Base-by-base conservation (phyloP, 176 grass and related monocot species). In the Oryza officinalis region DNA sequence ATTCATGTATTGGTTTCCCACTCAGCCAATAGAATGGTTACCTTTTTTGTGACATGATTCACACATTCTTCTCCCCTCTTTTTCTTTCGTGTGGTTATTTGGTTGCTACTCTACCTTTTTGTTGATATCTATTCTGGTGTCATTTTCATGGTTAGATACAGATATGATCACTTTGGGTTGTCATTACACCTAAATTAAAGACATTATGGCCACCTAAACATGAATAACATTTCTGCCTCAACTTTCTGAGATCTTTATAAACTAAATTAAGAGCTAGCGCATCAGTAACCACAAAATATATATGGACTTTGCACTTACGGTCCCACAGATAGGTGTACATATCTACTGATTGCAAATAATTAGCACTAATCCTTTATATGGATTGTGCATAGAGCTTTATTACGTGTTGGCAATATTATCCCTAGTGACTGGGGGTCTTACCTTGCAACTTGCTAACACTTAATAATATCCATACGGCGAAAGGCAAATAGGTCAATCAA, bases 1-100 rank as follows among this genome's bases (percentile, higher is more conserved):
- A 66, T 90, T 78, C 67, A 82, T 40, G 69, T 82, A 82, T 32
- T 86, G 83, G 59, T 90, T 79, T 82, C 73, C 88, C 79, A 90
- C 88, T 90, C 26, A 61, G 27, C 45, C 83, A 90, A 78, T 74
- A 68, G 38, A 45, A 65, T 82, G 38, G 60, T 23, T 27, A 61
- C 73, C 61, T 41, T 85, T 83, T 52, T 8, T 73, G 27, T 78
- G 78, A 81, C 79, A 87, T 81, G 78, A 76, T 81, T 81, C 47
- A 87, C 35, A 81, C 67, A 69, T 76, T 81, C 85, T 69, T 76
- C 85, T 75, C 78, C 72, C 33, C 61, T 80, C 45, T 65, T 77
- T 72, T 32, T 82, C 73, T 78, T 72, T 54, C 37, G 22, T 76
- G 78, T 72, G 43, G 28, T 41, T 65, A 43, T 80, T 86, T 84